Base-by-base conservation (phyloP, 768 basidiomycete genomes). In the Crassisporium funariophilum region DNA sequence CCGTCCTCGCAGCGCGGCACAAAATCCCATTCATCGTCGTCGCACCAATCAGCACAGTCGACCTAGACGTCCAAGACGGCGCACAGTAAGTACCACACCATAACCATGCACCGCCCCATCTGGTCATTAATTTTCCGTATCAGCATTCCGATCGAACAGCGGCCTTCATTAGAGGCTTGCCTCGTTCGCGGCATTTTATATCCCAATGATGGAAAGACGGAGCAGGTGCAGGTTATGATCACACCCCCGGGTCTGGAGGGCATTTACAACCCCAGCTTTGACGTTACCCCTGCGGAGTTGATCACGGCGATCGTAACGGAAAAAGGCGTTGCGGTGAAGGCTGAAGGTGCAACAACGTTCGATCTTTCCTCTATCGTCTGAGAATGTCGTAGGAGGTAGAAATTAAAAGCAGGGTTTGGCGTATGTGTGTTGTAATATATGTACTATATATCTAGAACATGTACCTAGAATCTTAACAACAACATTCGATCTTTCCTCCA, bases 241-340 rank as follows among this genome's bases (percentile, higher is more conserved):
- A 93, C 93, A 0, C 92, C 94, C 0, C 63, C 69, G 16, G 76
- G 73, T 11, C 61, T 86, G 21, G 74, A 79, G 35, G 81, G 78
- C 22, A 71, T 91, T 31, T 95, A 94, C 65, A 98, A 97, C 65
- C 94, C 95, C 1, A 91, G 90, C 53, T 98, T 98, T 67, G 95
- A 98, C 62, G 93, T 98, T 12, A 98, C 95, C 0, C 94, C 95
- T 0, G 91, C 94, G 2, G 86, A 89, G 49, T 72, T 98, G 34
- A 97, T 98, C 53, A 89, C 85, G n/a, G 91, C 89, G 22, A 88
- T 98, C 41, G 93, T 95, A 10, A 98, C 94, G 2, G 95, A 98
- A 71, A 92, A 88, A 56, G 94, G 95, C 5, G 92, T 97, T 23
- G 91, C 91, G 3, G 80, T 86, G 47, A 86, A 84, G 59, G 69